phyloP scores from a whole-genome alignment of 331 rosid genomes.

The Rhamnella rubrinervis region DNA sequence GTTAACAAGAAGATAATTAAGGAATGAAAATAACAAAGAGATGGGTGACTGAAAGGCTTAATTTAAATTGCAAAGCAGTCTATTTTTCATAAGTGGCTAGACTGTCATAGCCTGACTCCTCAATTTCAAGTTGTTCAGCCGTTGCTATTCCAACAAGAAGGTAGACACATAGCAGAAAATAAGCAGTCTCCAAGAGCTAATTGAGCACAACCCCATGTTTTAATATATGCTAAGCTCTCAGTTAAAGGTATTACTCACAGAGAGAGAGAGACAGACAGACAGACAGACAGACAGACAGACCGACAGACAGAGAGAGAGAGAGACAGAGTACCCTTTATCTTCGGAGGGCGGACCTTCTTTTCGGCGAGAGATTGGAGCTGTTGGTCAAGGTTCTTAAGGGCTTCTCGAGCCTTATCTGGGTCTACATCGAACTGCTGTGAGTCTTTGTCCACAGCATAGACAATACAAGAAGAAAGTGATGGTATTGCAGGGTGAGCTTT shows the following conservation, averaged over 20 bases:
- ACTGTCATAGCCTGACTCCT: no score
- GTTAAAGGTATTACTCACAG: no score
- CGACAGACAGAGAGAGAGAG: no score
- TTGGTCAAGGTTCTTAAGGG: conserved; percentile 76
- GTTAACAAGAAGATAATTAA: no score
- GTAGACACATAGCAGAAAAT: conserved; percentile 23
- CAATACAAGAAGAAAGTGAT: conserved; percentile 8
- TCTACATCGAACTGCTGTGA: conserved; percentile 72
- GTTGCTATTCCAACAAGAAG: conserved; percentile 14
- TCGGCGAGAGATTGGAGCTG: conserved; percentile 63
- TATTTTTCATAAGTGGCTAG: no score
- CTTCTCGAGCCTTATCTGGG: conserved; percentile 77
- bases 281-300: no score
- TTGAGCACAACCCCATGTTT: no score
- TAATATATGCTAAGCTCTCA: no score
- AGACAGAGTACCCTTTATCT: conserved; percentile 39
- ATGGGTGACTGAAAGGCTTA: no score
- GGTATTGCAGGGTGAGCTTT: conserved; percentile 1
- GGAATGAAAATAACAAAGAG: no score
- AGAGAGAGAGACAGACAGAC: not conserved
- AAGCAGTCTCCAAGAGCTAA: conserved; percentile 29
- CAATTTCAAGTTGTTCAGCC: no score
- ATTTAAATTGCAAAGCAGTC: no score
- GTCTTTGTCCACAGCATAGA: conserved; percentile 50
- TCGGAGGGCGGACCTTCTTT: conserved; percentile 48